Conservation (phyloP, 768 basidiomycete species). For the Mycena amicta region DNA sequence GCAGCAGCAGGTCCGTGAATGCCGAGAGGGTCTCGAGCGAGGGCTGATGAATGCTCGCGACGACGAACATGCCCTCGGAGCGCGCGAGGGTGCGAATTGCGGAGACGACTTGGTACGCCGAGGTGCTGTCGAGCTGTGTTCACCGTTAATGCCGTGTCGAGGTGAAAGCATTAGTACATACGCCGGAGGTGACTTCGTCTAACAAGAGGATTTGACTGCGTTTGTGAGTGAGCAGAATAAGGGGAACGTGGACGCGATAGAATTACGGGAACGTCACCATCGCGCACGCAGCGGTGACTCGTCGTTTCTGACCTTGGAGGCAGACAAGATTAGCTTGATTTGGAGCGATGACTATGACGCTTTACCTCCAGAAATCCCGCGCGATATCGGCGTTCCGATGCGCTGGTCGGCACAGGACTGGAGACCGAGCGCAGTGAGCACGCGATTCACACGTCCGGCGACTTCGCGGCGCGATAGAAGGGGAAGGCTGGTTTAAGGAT, state of each 20-base stretch:
- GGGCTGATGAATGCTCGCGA: constrained; percentile 73
- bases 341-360: too few species aligned
- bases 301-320: constrained; percentile 57
- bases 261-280: constrained; percentile 58
- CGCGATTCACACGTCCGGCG: constrained; percentile 42
- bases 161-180: constrained; percentile 20
- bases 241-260: not conserved
- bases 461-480: constrained; percentile 39
- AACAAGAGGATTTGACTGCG: constrained; percentile 56
- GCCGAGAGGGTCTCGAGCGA: constrained; percentile 59
- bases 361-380: constrained; percentile 61
- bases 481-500: constrained; percentile 33
- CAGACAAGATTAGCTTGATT: too few species aligned
- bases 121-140: constrained; percentile 50
- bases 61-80: constrained; percentile 54
- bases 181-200: constrained; percentile 63
- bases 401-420: constrained; percentile 47
- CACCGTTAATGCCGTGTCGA: not conserved
- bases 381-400: constrained; percentile 60
- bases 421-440: constrained; percentile 50
- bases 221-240: not conserved
- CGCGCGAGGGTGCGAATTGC: constrained; percentile 47
- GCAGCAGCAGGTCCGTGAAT: constrained; percentile 61
- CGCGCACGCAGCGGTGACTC: constrained; percentile 59
- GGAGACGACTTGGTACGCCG: constrained; percentile 44